Percentiles rank a stretch among this genome's conserved stretches.
Evolutionary conservation across 2,329 filamentous ascomycete genomes (phyloP).

Genomic region (Tolypocladium paradoxum): DNA sequence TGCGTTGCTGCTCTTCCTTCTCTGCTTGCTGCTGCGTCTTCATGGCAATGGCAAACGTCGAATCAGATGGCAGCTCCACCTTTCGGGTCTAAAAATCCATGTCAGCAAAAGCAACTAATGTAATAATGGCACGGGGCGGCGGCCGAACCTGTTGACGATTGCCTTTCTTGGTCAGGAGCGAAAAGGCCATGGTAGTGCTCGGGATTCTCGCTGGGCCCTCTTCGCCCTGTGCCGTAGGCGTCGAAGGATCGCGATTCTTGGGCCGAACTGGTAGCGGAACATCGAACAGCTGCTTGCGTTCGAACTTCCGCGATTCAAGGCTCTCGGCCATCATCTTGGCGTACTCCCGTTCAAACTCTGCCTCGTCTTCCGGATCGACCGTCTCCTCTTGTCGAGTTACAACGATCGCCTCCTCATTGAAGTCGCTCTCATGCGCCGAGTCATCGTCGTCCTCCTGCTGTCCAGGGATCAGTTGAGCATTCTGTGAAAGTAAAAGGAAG

Average conservation of each 20-base stretch:
- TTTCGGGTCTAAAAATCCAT: conserved; percentile 58
- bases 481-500: neutral
- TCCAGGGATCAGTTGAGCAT: neutral
- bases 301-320: conserved; percentile 88
- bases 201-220: conserved; percentile 8
- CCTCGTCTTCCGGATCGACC: conserved; percentile 85
- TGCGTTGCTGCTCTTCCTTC: conserved; percentile 91
- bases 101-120: neutral
- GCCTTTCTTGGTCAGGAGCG: conserved; percentile 86
- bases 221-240: conserved; percentile 15
- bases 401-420: conserved; percentile 80
- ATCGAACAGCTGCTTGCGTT: conserved; percentile 89
- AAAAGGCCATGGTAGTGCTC: conserved; percentile 79
- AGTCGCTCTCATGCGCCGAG: conserved; percentile 48
- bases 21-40: conserved; percentile 91
- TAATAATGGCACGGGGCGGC: neutral
- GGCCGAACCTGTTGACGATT: conserved; percentile 75
- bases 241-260: conserved; percentile 49
- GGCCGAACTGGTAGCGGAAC: conserved; percentile 88
- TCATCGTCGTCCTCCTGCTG: conserved; percentile 37
- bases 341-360: conserved; percentile 95
- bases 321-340: conserved; percentile 98
- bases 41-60: conserved; percentile 92
- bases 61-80: conserved; percentile 82
- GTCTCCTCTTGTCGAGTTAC: conserved; percentile 86